Evolutionary conservation across 2,329 filamentous ascomycete genomes (phyloP), one percentile per base, ranked within the genome.

Genomic region (Cladosporium sp.): DNA sequence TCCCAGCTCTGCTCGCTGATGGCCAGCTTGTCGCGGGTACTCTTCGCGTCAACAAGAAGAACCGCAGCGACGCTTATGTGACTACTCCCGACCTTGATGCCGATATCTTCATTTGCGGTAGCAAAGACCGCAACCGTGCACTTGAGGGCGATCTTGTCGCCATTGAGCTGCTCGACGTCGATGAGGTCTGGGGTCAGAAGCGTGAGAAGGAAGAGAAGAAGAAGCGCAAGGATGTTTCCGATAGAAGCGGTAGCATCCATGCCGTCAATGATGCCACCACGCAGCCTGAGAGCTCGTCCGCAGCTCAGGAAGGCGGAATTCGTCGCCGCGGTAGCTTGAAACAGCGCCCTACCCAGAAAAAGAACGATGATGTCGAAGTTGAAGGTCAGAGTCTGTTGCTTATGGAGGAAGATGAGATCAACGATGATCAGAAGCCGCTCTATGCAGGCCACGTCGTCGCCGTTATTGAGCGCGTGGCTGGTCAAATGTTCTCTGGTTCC

Each of bases 141-240:
- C 83, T 99, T 37, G 94, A 99, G 74, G 94, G 94, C 60, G 94
- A 99, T 73, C 83, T 96, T 58, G 94, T 99, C 60, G 94, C 94
- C 34, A 86, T 99, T 56, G 94, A 99, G 76, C 86, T 99, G 49
- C 86, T 99, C 54, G 93, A 99, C 70, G 94, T 99, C 7, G 94
- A 97, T 72, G 94, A 99, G 72, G 94, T 99, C 2, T 99, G 94
- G 94, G 86, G 88, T 22, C 94, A 99, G 80, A 99, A 99, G 82
- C 90, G 92, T 59, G 94, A 99, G 75, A 99, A 99, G 75, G 94
- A 99, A 77, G 94, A 99, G 75, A 99, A 99, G 84, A 99, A 99
- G 85, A 99, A 97, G 81, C 90, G 94, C 74, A 99, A 99, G 82
- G 94, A 99, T 71, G 96, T 97, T 60, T 95, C 92, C 36, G 94